Base-by-base conservation (phyloP, 768 basidiomycete species). In the Mycena rebaudengoi region DNA sequence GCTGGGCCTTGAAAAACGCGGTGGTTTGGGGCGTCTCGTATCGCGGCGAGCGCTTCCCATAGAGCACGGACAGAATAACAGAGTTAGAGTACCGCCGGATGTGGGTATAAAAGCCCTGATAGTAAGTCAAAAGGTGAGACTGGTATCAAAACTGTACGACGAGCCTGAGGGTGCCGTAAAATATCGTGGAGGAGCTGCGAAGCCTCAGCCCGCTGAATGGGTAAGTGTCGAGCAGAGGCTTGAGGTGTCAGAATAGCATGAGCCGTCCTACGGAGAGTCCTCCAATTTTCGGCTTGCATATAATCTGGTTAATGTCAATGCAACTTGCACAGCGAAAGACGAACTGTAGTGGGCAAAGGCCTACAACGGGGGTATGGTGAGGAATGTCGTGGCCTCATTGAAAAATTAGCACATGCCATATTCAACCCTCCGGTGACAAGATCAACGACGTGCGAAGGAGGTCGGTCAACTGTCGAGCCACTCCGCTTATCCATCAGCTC, bases 11-110 rank as follows among this genome's bases (percentile, higher is more conserved):
- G 61, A 72, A 71, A 57, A 76, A 77, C 14, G 67, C 70, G 13
- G 61, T 53, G 6, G 72, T 68, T 13, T 72, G 72, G 7, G 70
- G 67, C 7, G 71, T 71, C 14, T 68, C 50, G 56, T 70, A 66
- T 16, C 71, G 65, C 0, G 78, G 78, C 4, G 71, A 62, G 8
- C 77, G 77, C 37, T 68, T 73, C 23, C 76, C 76, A 53, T 71
- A 79, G 2, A 78, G 51, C 4, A 78, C 67, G 11, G 71, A 73
- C 26, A 75, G 49, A 23, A 76, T 73, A 41, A 75, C 67, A 23
- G 79, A 79, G 12, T 67, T 73, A 0, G 76, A 70, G 56, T 62
- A 75, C 2, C 78, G 73, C 11, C 67, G 64, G 20, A 79, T 65
- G 55, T 75, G 73, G n/a, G 60, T 63, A 55, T 71, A 74, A 64